A percentile compares a stretch with the other conserved stretches of the same genome.
These are phyloP conservation scores for Cyphellophora attinorum DNA, from an alignment of 2,329 filamentous ascomycete species.

Conservation along the genomic window DNA sequence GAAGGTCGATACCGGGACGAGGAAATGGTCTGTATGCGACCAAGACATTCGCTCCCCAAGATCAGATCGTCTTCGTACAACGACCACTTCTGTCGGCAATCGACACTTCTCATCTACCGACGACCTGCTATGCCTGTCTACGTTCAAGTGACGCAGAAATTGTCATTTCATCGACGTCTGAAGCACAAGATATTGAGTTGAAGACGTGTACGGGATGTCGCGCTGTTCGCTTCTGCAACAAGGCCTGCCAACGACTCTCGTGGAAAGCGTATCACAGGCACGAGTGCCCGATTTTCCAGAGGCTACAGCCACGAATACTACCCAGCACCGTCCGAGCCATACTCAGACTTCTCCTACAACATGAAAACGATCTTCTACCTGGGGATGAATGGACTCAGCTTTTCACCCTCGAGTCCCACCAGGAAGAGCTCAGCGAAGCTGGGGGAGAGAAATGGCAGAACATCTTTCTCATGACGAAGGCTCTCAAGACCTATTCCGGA, in stretches of 20 bases:
- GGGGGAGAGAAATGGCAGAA: conserved; percentile 35
- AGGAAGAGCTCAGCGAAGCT: conserved; percentile 35
- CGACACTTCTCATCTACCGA: conserved; percentile 40
- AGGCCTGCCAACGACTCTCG: conserved; percentile 50
- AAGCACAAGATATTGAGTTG: conserved; percentile 21
- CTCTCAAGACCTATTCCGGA: conserved; percentile 43
- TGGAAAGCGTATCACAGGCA: conserved; percentile 52
- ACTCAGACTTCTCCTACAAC: conserved; percentile 42
- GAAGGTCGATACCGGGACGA: conserved; percentile 1
- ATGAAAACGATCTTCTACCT: conserved; percentile 25
- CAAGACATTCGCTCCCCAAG: conserved; percentile 36
- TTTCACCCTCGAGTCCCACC: conserved; percentile 36
- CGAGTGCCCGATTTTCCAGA: conserved; percentile 46
- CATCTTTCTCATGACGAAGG: conserved; percentile 44
- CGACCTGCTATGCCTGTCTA: conserved; percentile 52
- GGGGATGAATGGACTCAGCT: conserved; percentile 31
- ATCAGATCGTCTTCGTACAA: conserved; percentile 39
- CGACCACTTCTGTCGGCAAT: conserved; percentile 46
- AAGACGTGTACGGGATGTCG: conserved; percentile 50
- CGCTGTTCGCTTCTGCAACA: conserved; percentile 50
- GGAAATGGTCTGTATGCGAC: conserved; percentile 49
- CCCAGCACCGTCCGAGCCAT: conserved; percentile 48
- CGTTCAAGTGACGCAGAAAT: conserved; percentile 3
- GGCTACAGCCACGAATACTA: conserved; percentile 35
- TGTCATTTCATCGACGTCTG: not conserved